These are phyloP conservation scores for Peniophora sp. DNA, from an alignment of 1,284 basidiomycete species.

Conservation along the genomic window DNA sequence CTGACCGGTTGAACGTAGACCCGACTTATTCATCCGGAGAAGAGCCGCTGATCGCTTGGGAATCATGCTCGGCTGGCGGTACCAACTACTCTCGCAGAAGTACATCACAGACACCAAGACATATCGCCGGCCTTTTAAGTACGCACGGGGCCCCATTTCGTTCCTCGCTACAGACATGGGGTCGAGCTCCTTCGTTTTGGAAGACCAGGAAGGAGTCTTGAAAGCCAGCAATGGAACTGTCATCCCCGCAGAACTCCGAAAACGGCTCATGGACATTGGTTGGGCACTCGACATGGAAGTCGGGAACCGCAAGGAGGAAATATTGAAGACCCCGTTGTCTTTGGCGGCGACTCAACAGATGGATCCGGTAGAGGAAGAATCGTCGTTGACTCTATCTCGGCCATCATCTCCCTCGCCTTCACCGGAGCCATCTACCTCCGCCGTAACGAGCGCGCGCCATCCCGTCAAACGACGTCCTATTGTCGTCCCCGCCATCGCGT, in stretches of 20 bases:
- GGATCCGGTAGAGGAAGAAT: constrained; percentile 17
- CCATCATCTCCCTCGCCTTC: constrained; percentile 5
- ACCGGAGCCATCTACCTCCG: constrained; percentile 3
- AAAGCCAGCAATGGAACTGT: constrained; percentile 34
- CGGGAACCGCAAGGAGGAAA: constrained; percentile 46
- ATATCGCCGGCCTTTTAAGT: constrained; percentile 56
- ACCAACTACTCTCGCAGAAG: constrained; percentile 54
- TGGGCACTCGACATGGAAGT: constrained; percentile 54
- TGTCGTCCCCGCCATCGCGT: constrained; percentile 53
- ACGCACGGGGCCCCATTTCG: constrained; percentile 52
- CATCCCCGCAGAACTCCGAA: constrained; percentile 54
- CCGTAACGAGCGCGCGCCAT: constrained; percentile 24
- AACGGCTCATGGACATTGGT: constrained; percentile 60
- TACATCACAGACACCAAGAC: constrained; percentile 45
- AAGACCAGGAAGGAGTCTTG: constrained; percentile 42
- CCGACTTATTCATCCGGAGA: constrained; percentile 35
- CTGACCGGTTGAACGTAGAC: constrained; percentile 23
- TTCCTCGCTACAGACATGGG: constrained; percentile 70
- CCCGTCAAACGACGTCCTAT: constrained; percentile 51
- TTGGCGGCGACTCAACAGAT: constrained; percentile 44
- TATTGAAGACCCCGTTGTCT: constrained; percentile 56
- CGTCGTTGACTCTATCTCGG: neutral
- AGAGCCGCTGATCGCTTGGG: constrained; percentile 45
- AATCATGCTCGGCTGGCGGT: constrained; percentile 53
- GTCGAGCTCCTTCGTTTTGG: constrained; percentile 42